Conservation (phyloP, 1,284 basidiomycete genomes). For the Peniophora sp. region DNA sequence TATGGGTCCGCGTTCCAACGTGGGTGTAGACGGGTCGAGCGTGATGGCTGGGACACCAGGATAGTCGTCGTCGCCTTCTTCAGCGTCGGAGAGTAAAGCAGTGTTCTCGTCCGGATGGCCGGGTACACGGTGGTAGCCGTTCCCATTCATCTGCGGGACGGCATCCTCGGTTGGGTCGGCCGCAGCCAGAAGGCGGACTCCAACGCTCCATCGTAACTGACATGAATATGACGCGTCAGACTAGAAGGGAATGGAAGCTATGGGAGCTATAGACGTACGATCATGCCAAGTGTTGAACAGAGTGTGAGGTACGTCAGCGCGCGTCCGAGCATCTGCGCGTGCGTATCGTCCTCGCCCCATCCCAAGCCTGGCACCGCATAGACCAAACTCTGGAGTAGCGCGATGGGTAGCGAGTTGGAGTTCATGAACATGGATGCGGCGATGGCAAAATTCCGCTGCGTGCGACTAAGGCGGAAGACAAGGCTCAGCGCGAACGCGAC, state of each 20-base stretch:
- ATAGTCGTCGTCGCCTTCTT: conserved; percentile 2
- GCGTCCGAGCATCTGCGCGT: conserved; percentile 85
- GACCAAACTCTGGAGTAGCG: conserved; percentile 86
- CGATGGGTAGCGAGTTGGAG: conserved; percentile 90
- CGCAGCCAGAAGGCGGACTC: conserved; percentile 69
- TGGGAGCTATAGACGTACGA: conserved; percentile 44
- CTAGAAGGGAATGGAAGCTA: background rate
- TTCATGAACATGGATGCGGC: conserved; percentile 88
- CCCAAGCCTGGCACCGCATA: conserved; percentile 78
- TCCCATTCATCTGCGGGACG: background rate
- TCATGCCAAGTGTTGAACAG: conserved; percentile 91
- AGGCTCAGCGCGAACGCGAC: conserved; percentile 44
- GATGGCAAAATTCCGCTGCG: conserved; percentile 79
- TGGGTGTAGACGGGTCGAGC: conserved; percentile 7
- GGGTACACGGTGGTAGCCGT: background rate
- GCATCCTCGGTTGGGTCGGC: conserved; percentile 44
- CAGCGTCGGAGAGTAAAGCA: conserved; percentile 16
- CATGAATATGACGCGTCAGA: conserved; percentile 1
- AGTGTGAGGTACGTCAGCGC: conserved; percentile 90
- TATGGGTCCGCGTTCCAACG: conserved; percentile 14
- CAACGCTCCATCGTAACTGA: conserved; percentile 86
- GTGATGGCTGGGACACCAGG: conserved; percentile 1
- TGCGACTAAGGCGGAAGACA: conserved; percentile 46
- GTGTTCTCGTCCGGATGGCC: conserved; percentile 9
- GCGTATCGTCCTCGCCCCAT: conserved; percentile 78